These are phyloP conservation scores for Pseudogymnoascus verrucosus DNA, from an alignment of 2,329 filamentous ascomycete species.

Conservation along the genomic window DNA sequence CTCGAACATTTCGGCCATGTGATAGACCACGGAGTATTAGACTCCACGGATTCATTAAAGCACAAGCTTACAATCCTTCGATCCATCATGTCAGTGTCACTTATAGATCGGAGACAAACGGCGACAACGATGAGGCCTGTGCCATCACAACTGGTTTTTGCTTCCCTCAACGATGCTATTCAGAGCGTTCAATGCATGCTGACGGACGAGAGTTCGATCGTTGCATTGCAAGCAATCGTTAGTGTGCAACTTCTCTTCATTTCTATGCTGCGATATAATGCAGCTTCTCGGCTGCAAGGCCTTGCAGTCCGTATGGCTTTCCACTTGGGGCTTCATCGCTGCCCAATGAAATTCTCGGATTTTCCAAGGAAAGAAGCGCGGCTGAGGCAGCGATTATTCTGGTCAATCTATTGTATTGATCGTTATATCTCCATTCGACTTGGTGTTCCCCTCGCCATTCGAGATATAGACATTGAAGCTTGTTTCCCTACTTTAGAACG, in stretches of 20 bases:
- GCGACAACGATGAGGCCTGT: slow-evolving; percentile 19
- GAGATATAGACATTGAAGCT: neutral
- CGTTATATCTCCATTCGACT: slow-evolving; percentile 12
- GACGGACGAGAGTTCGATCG: slow-evolving; percentile 38
- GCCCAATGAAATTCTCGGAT: slow-evolving; percentile 39
- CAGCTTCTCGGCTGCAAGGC: slow-evolving; percentile 46
- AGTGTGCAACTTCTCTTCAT: slow-evolving; percentile 45
- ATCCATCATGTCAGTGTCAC: slow-evolving; percentile 42
- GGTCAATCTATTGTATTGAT: slow-evolving; percentile 2
- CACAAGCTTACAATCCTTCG: slow-evolving; percentile 36
- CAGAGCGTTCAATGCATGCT: slow-evolving; percentile 40
- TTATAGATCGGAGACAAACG: slow-evolving; percentile 42
- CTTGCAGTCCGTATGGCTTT: slow-evolving; percentile 46
- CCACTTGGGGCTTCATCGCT: slow-evolving; percentile 48
- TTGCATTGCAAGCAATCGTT: slow-evolving; percentile 41
- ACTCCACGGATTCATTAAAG: slow-evolving; percentile 18
- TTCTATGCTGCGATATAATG: slow-evolving; percentile 47
- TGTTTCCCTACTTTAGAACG: neutral
- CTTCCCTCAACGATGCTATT: slow-evolving; percentile 40
- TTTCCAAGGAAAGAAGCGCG: neutral
- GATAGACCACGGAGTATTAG: slow-evolving; percentile 25
- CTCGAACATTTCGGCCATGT: slow-evolving; percentile 37
- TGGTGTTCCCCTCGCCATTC: neutral
- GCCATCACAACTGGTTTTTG: slow-evolving; percentile 37
- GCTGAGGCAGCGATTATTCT: neutral